Percentiles rank a stretch among this genome's conserved stretches.
These are phyloP conservation scores for Aegilops speltoides DNA, from an alignment of 176 grass and related monocot genomes.

Conservation along the genomic window DNA sequence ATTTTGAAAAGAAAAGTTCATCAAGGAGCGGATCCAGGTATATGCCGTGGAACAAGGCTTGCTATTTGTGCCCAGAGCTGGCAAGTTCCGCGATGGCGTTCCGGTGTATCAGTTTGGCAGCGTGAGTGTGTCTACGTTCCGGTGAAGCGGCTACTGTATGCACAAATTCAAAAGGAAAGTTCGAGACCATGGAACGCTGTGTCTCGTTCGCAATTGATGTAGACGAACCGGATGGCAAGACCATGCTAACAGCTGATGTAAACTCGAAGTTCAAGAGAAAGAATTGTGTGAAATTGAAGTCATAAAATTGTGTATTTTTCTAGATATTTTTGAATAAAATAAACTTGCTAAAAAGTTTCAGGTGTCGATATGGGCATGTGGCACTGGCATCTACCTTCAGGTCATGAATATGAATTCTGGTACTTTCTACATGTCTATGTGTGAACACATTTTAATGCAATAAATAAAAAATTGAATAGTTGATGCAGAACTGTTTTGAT, in stretches of 20 bases:
- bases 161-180: no score
- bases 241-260: conserved; percentile 2
- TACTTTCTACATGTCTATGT: background rate
- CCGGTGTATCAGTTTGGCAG: conserved; percentile 83
- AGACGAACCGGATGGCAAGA: conserved; percentile 48
- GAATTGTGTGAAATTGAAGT: background rate
- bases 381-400: background rate
- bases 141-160: no score
- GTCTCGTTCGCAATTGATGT: conserved; percentile 64
- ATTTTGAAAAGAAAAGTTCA: no score
- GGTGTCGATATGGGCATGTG: background rate
- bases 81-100: conserved; percentile 70
- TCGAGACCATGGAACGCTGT: conserved; percentile 48
- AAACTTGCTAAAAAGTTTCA: background rate
- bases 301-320: no score
- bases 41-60: conserved; percentile 76
- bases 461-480: background rate
- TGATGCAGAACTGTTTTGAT: conserved; percentile 3
- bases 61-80: conserved; percentile 71
- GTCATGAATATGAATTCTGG: background rate
- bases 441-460: background rate
- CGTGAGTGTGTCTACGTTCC: conserved; percentile 23
- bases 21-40: conserved; percentile 69
- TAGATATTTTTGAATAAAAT: no score
- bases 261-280: background rate